Evolutionary conservation across 169 alveolate genomes (phyloP), one percentile per base, ranked within the genome.

Genomic region (Cryptosporidium xiaoi): DNA sequence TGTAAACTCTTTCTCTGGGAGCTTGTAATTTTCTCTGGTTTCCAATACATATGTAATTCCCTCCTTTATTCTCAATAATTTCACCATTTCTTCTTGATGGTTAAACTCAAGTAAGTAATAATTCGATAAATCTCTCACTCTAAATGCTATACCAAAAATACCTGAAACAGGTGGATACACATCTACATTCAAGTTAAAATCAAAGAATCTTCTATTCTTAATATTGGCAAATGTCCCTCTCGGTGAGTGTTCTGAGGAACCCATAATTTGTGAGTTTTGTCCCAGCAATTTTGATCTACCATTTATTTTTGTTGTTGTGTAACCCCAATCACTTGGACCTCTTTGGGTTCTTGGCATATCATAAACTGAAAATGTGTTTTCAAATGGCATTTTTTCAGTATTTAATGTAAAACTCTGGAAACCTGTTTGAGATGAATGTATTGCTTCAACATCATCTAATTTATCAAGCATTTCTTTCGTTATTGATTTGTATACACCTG

Each of bases 321-420:
- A 95, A 64, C 97, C 97, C 98, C 98, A 95, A 48, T 82, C 82
- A 71, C 94, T 91, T 44, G 94, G 94, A 6, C 93, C 93, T 55
- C 95, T 92, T 31, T 83, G 93, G 51, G 93, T 93, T 67, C 93
- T 91, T 31, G 92, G 87, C 55, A 94, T 90, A 85, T 95, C 97
- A 66, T 93, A 89, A 7, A 93, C 93, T 29, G 67, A 85, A 82
- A 95, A 95, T 48, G 94, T 91, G 27, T 93, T 90, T 50, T 92
- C 92, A 83, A 94, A 95, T 1, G 96, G 84, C 95, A 93, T 94
- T 51, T 83, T 91, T 20, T 87, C 85, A 50, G 93, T 93, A 29
- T 94, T 92, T 83, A 95, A 71, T 51, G 65, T 83, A 64, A 95
- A 92, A 31, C 94, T 90, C 27, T 92, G 92, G 82, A 89, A 92